Conservation (phyloP, 2,329 filamentous ascomycete species). For the Boeremia exigua region DNA sequence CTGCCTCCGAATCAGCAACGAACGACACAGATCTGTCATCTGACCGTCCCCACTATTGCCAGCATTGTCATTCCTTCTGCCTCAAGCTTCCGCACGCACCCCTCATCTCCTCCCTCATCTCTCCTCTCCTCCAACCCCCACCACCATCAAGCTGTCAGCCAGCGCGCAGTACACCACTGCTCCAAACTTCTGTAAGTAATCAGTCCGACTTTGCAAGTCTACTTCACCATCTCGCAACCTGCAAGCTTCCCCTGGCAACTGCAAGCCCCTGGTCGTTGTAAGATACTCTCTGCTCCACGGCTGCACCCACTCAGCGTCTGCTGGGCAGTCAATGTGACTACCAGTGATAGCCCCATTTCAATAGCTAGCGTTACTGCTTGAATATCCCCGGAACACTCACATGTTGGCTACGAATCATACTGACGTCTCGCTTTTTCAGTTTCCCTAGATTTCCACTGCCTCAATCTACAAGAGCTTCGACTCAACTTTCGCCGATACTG, state of each 20-base stretch:
- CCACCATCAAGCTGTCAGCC: neutral
- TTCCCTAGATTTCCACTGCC: neutral
- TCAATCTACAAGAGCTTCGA: too few species aligned
- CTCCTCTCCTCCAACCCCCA: neutral
- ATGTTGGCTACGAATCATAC: neutral
- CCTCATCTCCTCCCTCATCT: neutral
- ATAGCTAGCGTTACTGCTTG: neutral
- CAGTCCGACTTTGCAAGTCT: neutral
- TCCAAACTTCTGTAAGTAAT: constrained; percentile 2
- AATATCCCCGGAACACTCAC: neutral
- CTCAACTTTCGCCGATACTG: neutral
- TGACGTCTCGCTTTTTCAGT: neutral
- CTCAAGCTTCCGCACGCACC: neutral
- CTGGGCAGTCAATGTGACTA: neutral
- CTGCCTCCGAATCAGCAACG: constrained; percentile 23
- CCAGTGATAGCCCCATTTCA: neutral
- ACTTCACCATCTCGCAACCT: neutral
- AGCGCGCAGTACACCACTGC: neutral
- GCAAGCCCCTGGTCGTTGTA: neutral
- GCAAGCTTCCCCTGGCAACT: neutral
- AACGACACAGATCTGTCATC: constrained; percentile 22
- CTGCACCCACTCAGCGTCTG: neutral
- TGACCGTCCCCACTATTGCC: constrained; percentile 22
- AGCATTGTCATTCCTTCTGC: constrained; percentile 8
- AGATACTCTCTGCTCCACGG: neutral